Evolutionary conservation across 2,329 filamentous ascomycete species (phyloP).

Genomic region (Neonectria magnoliae): DNA sequence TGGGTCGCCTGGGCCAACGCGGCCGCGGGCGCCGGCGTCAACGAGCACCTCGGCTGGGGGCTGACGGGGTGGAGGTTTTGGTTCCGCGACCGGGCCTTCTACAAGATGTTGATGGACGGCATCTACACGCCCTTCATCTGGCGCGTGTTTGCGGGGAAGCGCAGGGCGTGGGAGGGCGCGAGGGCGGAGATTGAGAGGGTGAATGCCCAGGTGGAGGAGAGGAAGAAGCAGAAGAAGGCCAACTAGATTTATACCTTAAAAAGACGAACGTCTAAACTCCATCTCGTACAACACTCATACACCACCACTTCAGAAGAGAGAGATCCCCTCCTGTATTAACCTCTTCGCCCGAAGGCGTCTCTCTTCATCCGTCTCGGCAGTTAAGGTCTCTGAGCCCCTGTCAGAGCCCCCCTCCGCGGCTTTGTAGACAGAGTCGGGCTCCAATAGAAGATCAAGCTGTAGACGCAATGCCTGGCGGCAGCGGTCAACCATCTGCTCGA

Average conservation of each 20-base stretch:
- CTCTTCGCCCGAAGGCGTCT: too few relatives aligned
- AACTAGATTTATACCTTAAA: background rate
- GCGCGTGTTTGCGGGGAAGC: slow-evolving; percentile 53
- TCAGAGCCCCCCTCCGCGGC: too few relatives aligned
- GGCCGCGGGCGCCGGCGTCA: slow-evolving; percentile 54
- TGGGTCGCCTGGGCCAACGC: slow-evolving; percentile 54
- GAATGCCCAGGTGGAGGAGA: slow-evolving; percentile 36
- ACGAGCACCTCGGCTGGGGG: slow-evolving; percentile 54
- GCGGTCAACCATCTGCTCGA: background rate
- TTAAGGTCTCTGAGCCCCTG: too few relatives aligned
- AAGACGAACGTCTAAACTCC: too few relatives aligned
- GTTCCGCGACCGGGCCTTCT: slow-evolving; percentile 51
- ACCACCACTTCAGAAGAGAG: background rate
- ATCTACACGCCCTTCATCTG: slow-evolving; percentile 54
- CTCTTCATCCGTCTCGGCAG: too few relatives aligned
- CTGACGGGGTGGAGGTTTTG: slow-evolving; percentile 54
- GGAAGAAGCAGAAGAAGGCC: slow-evolving; percentile 28
- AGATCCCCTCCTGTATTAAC: too few relatives aligned
- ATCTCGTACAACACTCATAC: too few relatives aligned
- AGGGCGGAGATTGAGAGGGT: slow-evolving; percentile 47
- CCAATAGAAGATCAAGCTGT: background rate
- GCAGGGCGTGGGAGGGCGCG: slow-evolving; percentile 53
- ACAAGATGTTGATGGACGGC: slow-evolving; percentile 50
- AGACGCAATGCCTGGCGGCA: background rate
- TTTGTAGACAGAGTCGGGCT: background rate